Base-by-base conservation (phyloP, 345 rosid genomes). In the Odontarrhena argentea region DNA sequence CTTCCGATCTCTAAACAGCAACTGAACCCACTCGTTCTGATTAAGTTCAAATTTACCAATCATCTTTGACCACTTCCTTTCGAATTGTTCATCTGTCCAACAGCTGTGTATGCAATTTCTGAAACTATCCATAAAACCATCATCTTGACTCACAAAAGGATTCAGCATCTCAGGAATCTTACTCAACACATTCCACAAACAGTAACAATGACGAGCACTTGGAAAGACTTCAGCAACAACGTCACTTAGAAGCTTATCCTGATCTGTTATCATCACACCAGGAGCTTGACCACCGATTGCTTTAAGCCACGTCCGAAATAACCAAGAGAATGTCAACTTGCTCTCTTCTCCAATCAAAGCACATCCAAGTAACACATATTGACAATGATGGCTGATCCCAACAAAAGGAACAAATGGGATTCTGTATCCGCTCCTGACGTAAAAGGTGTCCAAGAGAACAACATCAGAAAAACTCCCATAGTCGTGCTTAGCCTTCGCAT, bases 1-100 rank as follows among this genome's bases (percentile, higher is more conserved):
- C 42, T 74, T 65, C 14, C 77, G 80, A 67, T 82, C 88, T 34
- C 65, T 83, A 69, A 74, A 78, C 69, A 84, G 28, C 47, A 76
- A 74, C 14, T 75, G 82, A 54, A 82, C 1, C 82, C 82, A 78
- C 55, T 76, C 81, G 64, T 78, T 70, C 40, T 69, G 74, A 12
- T 47, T 59, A 6, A 84, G 79, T 15, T 82, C 83, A 76, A 70
- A 84, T 60, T 68, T 76, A 63, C 41, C 53, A 65, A 76, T 30
- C 70, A 80, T 65, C 69, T 80, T 42, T 70, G 58, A 74, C 86
- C 88, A 84, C n/a, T 74, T 79, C 36, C 55, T 76, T 48, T 64
- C 70, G 54, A 82, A 80, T 2, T 82, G 75, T 3, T 71, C 82
- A 45, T 80, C 75, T 51, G 81, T 78, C 86, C 86, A 82, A 14